Percentiles rank a stretch among this genome's conserved stretches.
Evolutionary conservation across 768 basidiomycete genomes (phyloP).

Genomic region (Lentinula detonsa): DNA sequence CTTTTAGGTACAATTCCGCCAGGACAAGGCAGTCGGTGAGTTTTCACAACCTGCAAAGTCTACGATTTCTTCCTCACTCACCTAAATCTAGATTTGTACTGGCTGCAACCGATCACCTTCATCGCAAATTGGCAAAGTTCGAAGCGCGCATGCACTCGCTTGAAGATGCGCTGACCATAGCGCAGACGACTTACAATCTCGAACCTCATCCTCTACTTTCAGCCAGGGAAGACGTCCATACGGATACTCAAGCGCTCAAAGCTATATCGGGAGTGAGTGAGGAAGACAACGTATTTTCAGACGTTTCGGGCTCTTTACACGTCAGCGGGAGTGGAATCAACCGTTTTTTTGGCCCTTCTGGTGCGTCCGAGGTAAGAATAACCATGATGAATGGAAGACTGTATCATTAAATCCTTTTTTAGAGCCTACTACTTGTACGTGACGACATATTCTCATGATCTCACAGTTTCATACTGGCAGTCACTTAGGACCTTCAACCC

Average conservation of each 20-base stretch:
- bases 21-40: slow-evolving; percentile 46
- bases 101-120: slow-evolving; percentile 47
- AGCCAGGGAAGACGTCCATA: slow-evolving; percentile 23
- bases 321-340: slow-evolving; percentile 33
- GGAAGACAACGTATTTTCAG: slow-evolving; percentile 20
- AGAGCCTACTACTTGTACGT: slow-evolving; percentile 40
- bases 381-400: not conserved
- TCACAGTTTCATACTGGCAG: not conserved
- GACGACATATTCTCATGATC: not conserved
- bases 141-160: slow-evolving; percentile 47
- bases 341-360: slow-evolving; percentile 42
- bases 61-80: not conserved
- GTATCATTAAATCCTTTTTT: not conserved
- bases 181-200: slow-evolving; percentile 32
- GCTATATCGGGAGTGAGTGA: slow-evolving; percentile 19
- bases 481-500: not conserved
- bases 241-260: slow-evolving; percentile 17
- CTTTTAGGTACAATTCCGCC: slow-evolving; percentile 44
- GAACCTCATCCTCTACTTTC: slow-evolving; percentile 37
- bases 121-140: slow-evolving; percentile 36
- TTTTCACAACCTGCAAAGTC: not conserved
- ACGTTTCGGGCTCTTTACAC: slow-evolving; percentile 38
- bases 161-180: slow-evolving; percentile 48
- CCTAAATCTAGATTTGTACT: slow-evolving; percentile 37
- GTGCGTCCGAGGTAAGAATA: slow-evolving; percentile 40